Evolutionary conservation across 257 asterid genomes (phyloP).

Genomic region (Osmanthus fragrans): DNA sequence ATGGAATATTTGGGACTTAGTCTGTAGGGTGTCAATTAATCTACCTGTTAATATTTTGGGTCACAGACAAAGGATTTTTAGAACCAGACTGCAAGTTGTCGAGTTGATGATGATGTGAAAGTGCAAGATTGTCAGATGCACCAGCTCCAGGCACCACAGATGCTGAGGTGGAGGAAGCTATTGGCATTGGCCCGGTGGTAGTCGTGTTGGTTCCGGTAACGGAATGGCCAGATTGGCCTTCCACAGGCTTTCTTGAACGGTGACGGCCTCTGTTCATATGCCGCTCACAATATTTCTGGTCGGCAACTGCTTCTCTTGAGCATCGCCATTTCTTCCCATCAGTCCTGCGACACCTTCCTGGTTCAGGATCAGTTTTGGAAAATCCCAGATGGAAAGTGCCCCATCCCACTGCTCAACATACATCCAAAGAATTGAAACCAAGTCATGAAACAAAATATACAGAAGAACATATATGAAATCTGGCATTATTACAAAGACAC

Average conservation of each 20-base stretch:
- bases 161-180: slow-evolving; percentile 22
- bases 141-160: too few relatives aligned
- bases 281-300: slow-evolving; percentile 94
- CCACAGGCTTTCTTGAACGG: slow-evolving; percentile 99
- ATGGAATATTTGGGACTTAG: too few relatives aligned
- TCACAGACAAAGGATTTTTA: slow-evolving; percentile 27
- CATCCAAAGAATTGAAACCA: neutral
- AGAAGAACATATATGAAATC: too few relatives aligned
- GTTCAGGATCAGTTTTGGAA: slow-evolving; percentile 78
- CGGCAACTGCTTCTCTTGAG: slow-evolving; percentile 87
- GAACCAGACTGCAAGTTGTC: slow-evolving; percentile 36
- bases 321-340: slow-evolving; percentile 99
- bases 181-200: slow-evolving; percentile 33
- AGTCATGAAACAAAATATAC: too few relatives aligned
- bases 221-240: slow-evolving; percentile 68
- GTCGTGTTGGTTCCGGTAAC: slow-evolving; percentile 35
- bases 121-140: too few relatives aligned
- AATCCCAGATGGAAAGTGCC: slow-evolving; percentile 81
- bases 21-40: neutral
- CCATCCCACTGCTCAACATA: slow-evolving; percentile 72
- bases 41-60: slow-evolving; percentile 52
- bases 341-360: slow-evolving; percentile 95
- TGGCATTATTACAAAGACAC: too few relatives aligned
- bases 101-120: slow-evolving; percentile 29
- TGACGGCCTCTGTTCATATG: slow-evolving; percentile 99